Evolutionary conservation across 805 yeast genomes (phyloP), one percentile per base, ranked within the genome.

Genomic region (Ogataea siamensis): DNA sequence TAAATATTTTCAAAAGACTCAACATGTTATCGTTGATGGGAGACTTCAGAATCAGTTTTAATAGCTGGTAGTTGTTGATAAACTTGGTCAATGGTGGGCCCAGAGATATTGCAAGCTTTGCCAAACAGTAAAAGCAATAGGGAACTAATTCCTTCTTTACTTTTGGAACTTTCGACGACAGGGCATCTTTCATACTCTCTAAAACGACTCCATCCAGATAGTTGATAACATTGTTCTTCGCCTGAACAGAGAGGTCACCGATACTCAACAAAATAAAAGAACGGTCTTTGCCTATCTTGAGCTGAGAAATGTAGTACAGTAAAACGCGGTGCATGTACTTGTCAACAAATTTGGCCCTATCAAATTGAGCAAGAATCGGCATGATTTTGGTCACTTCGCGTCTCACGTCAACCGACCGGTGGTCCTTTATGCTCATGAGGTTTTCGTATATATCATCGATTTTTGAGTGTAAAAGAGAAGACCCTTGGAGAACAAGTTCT

Each of bases 31-130:
- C 82, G n/a, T 87, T 83, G 37, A 91, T 71, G 0, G 96, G 85
- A 44, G 96, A 87, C 32, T 81, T 74, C 50, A 91, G 71, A 64
- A 91, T 74, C 62, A 85, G 70, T 48, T 83, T 89, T 35, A 91
- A 64, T 15, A 91, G 72, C 34, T 61, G 64, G 52, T 87, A 95
- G 45, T 82, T 74, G 47, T 87, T 89, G 39, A 93, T 65, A 57
- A 87, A 88, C 55, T 91, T 93, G 0, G 96, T 86, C 39, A 91
- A 67, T 0, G 96, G 95, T 9, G 96, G 94, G 0, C 97, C 97
- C 11, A 91, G 87, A 0, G 98, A 91, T 17, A 74, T 73, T 0
- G 96, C 89, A 24, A 93, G 64, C 62, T 87, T 84, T 0, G 94
- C 87, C 29, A 91, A 72, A 57, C 98, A 93, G 50, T 84, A 86